Evolutionary conservation across 768 basidiomycete genomes (phyloP).

Genomic region (Tricholoma terreum): DNA sequence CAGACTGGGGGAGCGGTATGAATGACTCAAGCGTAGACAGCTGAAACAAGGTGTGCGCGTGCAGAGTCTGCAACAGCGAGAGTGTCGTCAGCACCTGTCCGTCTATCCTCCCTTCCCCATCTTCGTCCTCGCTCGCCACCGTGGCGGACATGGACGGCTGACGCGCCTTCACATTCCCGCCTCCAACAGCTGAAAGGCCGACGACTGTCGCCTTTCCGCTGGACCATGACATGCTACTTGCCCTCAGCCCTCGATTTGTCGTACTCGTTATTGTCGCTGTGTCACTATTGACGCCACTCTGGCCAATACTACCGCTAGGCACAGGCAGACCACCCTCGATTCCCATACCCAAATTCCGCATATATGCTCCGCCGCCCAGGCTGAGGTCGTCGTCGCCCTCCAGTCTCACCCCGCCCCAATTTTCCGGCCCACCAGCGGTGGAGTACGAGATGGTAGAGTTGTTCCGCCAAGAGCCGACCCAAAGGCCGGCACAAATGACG

Average conservation of each 20-base stretch:
- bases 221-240: constrained; percentile 52
- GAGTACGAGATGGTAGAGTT: constrained; percentile 49
- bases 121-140: constrained; percentile 9
- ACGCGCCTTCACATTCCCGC: constrained; percentile 25
- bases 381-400: constrained; percentile 67
- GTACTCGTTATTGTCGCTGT: constrained; percentile 14
- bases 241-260: constrained; percentile 28
- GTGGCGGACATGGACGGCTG: constrained; percentile 30
- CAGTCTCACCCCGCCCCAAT: constrained; percentile 57
- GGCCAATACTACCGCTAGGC: constrained; percentile 16
- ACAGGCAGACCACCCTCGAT: constrained; percentile 57
- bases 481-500: constrained; percentile 76
- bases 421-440: constrained; percentile 42
- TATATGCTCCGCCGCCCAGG: constrained; percentile 32
- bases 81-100: constrained; percentile 46
- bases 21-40: constrained; percentile 44
- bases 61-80: constrained; percentile 65
- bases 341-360: constrained; percentile 63
- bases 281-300: constrained; percentile 17
- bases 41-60: constrained; percentile 60
- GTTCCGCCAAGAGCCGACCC: constrained; percentile 67
- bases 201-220: constrained; percentile 36
- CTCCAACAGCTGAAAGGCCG: constrained; percentile 6
- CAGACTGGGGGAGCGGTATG: constrained; percentile 16
- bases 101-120: constrained; percentile 25